Percentiles rank a stretch among this genome's conserved stretches.
phyloP scores from a whole-genome alignment of 192 early-diverging fungal genomes.

The Pilobolus umbonatus region DNA sequence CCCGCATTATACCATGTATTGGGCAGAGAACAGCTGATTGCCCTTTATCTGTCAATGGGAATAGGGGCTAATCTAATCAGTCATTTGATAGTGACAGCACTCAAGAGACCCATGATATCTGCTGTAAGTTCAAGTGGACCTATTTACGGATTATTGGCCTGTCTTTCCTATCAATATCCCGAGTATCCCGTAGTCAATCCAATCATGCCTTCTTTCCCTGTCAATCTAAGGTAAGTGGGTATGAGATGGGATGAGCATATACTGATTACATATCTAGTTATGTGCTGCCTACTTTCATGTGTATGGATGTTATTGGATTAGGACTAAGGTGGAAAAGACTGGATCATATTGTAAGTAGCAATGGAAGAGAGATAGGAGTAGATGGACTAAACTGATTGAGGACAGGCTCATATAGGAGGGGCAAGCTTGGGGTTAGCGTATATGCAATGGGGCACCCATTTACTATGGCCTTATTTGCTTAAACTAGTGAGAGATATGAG shows the following conservation, averaged over 20 bases:
- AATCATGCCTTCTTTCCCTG: conserved; percentile 52
- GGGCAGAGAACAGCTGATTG: conserved; percentile 70
- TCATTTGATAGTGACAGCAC: conserved; percentile 50
- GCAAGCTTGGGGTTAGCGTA: conserved; percentile 59
- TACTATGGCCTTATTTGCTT: conserved; percentile 37
- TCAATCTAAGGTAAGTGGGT: conserved; percentile 25
- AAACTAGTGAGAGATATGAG: conserved; percentile 2
- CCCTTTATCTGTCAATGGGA: conserved; percentile 72
- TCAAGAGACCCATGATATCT: conserved; percentile 36
- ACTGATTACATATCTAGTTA: conserved; percentile 39
- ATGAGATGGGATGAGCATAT: neutral
- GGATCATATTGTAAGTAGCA: conserved; percentile 65
- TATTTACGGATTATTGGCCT: conserved; percentile 65
- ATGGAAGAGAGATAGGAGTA: neutral
- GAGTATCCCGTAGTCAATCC: conserved; percentile 51
- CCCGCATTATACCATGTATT: conserved; percentile 41
- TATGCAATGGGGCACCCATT: conserved; percentile 40
- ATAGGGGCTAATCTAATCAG: conserved; percentile 61
- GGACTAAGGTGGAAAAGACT: conserved; percentile 65
- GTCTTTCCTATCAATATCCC: conserved; percentile 52
- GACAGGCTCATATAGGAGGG: conserved; percentile 60
- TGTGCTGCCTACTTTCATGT: conserved; percentile 63
- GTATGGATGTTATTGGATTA: conserved; percentile 66
- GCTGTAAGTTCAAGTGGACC: conserved; percentile 80
- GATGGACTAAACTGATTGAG: neutral